A percentile compares a stretch with the other conserved stretches of the same genome.
These are phyloP conservation scores for Mortierella antarctica DNA, from an alignment of 192 early-diverging fungal species.

Conservation along the genomic window DNA sequence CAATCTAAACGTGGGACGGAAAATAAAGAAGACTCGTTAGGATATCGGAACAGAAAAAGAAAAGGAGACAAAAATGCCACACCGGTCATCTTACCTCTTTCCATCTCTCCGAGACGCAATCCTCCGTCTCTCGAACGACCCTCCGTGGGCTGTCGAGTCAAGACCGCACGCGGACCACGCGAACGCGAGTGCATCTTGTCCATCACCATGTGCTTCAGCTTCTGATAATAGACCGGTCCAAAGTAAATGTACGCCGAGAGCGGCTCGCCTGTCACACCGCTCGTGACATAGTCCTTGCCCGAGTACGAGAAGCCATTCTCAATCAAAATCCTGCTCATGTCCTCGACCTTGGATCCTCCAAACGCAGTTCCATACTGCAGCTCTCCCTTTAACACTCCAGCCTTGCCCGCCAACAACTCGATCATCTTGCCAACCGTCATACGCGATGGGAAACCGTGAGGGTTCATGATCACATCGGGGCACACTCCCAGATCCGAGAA, in stretches of 20 bases:
- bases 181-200: conserved; percentile 98
- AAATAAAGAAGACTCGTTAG: background rate
- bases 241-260: conserved; percentile 96
- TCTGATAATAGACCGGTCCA: conserved; percentile 97
- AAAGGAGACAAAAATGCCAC: background rate
- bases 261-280: conserved; percentile 88
- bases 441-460: conserved; percentile 97
- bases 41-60: background rate
- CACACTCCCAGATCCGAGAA: conserved; percentile 90
- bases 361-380: conserved; percentile 97
- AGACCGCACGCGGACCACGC: conserved; percentile 88
- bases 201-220: conserved; percentile 99
- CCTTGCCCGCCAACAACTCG: conserved; percentile 96
- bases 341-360: conserved; percentile 93
- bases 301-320: conserved; percentile 96
- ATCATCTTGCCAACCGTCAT: conserved; percentile 99
- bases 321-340: conserved; percentile 94
- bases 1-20: conserved; percentile 71
- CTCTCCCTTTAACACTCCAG: conserved; percentile 90
- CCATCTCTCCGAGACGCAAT: conserved; percentile 98
- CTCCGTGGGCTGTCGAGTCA: conserved; percentile 97
- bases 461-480: conserved; percentile 99
- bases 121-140: conserved; percentile 97
- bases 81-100: conserved; percentile 65
- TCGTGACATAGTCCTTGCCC: conserved; percentile 97